Conservation (phyloP, 352 stramenopile species). For the Pythium folliculosum region DNA sequence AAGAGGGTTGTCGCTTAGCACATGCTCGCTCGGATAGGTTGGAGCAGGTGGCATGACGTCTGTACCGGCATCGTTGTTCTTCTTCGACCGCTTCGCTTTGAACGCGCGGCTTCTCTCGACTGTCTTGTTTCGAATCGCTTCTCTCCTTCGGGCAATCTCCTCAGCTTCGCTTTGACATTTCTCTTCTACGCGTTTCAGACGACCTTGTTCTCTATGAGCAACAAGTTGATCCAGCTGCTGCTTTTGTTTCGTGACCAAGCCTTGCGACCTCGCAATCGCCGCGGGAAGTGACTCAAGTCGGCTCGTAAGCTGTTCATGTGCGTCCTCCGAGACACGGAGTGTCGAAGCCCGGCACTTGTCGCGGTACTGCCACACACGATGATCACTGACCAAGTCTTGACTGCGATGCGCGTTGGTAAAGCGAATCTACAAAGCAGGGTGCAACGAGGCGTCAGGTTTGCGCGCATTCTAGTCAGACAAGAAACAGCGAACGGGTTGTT, state of each 20-base stretch:
- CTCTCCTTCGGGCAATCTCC: conserved; percentile 3
- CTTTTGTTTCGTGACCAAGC: neutral
- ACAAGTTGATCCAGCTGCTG: conserved; percentile 22
- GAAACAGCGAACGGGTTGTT: neutral
- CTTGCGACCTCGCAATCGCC: neutral
- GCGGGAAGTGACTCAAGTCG: neutral
- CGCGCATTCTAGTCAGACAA: neutral
- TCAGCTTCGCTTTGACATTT: conserved; percentile 14
- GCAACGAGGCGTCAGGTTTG: neutral
- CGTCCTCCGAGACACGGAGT: neutral
- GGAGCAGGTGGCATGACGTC: neutral
- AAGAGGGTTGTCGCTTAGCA: neutral
- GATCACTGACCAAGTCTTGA: conserved; percentile 14
- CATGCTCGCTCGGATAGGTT: neutral
- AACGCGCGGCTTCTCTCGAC: conserved; percentile 26
- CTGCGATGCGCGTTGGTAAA: conserved; percentile 13
- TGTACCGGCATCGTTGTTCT: neutral
- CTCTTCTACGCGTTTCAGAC: conserved; percentile 30
- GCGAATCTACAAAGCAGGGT: conserved; percentile 8
- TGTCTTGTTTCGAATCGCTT: conserved; percentile 33
- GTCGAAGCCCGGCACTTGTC: conserved; percentile 21
- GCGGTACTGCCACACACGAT: conserved; percentile 19
- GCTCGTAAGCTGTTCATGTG: neutral
- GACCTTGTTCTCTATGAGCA: conserved; percentile 18
- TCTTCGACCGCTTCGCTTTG: conserved; percentile 14